Evolutionary conservation across 352 stramenopile species (phyloP).

Genomic region (Phytophthora brassicae): DNA sequence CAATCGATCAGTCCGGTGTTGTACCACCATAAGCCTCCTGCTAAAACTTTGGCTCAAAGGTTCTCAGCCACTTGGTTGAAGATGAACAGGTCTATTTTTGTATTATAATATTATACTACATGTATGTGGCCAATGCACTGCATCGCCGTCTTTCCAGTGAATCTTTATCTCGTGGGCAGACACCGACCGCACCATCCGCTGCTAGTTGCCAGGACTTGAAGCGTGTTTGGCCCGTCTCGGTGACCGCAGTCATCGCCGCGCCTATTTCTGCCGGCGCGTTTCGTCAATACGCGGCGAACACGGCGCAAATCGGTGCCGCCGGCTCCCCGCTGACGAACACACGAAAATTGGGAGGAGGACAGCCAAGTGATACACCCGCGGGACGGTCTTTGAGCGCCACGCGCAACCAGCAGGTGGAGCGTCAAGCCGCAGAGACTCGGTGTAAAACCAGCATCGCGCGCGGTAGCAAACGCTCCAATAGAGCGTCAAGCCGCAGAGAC

Average conservation of each 20-base stretch:
- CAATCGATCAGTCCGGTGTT: constrained; percentile 29
- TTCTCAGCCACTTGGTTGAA: too few relatives aligned
- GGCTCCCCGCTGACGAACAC: constrained; percentile 13
- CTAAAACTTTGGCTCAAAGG: too few relatives aligned
- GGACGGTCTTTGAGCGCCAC: constrained; percentile 9
- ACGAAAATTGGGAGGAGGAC: constrained; percentile 12
- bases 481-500: constrained; percentile 11
- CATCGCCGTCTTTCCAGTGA: too few relatives aligned
- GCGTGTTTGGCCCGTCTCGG: constrained; percentile 21
- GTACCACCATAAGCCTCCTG: constrained; percentile 14
- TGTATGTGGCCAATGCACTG: too few relatives aligned
- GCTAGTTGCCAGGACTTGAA: constrained; percentile 29
- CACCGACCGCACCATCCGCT: constrained; percentile 16
- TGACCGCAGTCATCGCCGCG: constrained; percentile 26
- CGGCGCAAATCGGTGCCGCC: constrained; percentile 20
- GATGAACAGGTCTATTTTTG: background rate
- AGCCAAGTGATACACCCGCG: constrained; percentile 17
- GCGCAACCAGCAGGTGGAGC: constrained; percentile 7
- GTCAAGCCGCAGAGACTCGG: constrained; percentile 9
- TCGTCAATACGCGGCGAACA: constrained; percentile 28
- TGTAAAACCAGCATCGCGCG: constrained; percentile 23
- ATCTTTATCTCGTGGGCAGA: background rate
- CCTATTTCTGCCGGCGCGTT: constrained; percentile 13
- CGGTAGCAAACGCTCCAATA: constrained; percentile 20
- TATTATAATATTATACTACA: too few relatives aligned